A percentile compares a stretch with the other conserved stretches of the same genome.
These are phyloP conservation scores for Nicotiana rustica DNA, from an alignment of 305 asterid species.

Conservation along the genomic window DNA sequence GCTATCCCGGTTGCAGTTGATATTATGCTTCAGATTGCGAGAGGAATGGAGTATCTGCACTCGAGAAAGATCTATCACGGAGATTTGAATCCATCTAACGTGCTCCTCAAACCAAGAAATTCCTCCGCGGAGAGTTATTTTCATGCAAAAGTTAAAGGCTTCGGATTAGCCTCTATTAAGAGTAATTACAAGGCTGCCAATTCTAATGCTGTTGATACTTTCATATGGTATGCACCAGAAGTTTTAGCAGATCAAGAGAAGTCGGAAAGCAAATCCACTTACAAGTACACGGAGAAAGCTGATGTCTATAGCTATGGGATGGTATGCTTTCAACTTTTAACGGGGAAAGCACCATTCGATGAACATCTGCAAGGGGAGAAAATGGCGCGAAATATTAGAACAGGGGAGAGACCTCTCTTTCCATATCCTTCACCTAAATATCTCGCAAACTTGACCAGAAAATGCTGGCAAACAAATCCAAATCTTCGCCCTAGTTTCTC, in stretches of 20 bases:
- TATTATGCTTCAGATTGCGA: conserved; percentile 80
- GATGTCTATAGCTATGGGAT: conserved; percentile 86
- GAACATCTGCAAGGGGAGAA: conserved; percentile 84
- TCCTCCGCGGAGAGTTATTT: conserved; percentile 60
- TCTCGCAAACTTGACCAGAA: conserved; percentile 67
- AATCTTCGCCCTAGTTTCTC: conserved; percentile 72
- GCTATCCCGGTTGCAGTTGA: conserved; percentile 72
- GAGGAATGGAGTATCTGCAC: conserved; percentile 92
- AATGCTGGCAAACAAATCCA: conserved; percentile 85
- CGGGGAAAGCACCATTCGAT: conserved; percentile 78
- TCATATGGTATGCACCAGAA: conserved; percentile 85
- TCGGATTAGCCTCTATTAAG: conserved; percentile 57
- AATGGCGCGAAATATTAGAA: conserved; percentile 65
- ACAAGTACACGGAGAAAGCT: conserved; percentile 65
- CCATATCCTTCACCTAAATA: conserved; percentile 78
- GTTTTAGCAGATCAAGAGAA: conserved; percentile 65
- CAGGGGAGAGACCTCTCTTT: conserved; percentile 90
- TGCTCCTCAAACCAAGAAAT: conserved; percentile 67
- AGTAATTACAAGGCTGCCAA: conserved; percentile 42
- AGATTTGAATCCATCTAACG: conserved; percentile 69
- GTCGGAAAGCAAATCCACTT: conserved; percentile 40
- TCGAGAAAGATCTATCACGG: conserved; percentile 72
- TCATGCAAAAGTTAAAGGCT: conserved; percentile 68
- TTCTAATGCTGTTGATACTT: conserved; percentile 46
- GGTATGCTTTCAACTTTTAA: conserved; percentile 82